phyloP scores from a whole-genome alignment of 2,329 filamentous ascomycete species.

The Zasmidium cellare region DNA sequence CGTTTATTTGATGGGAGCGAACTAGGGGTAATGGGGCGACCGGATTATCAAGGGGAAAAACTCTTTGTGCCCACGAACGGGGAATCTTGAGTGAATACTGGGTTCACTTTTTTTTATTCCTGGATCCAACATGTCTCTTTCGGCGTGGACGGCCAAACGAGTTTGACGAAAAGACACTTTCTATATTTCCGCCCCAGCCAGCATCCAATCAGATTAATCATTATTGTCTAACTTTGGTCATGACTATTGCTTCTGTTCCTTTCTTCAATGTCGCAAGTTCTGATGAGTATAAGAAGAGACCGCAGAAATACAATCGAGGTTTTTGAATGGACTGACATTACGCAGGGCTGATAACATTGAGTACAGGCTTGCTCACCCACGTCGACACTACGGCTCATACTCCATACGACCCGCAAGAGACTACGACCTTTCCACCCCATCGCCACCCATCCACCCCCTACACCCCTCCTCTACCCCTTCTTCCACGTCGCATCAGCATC shows the following conservation, averaged over 20 bases:
- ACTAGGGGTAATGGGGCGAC: too few species aligned
- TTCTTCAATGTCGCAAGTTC: too few species aligned
- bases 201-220: background rate
- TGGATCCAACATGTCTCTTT: background rate
- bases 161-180: background rate
- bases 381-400: too few species aligned
- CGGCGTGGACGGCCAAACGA: background rate
- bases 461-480: constrained; percentile 4
- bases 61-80: background rate
- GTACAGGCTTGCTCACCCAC: too few species aligned
- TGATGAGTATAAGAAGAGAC: too few species aligned
- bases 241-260: too few species aligned
- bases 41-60: background rate
- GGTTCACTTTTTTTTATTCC: background rate
- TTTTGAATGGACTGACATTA: too few species aligned
- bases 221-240: background rate
- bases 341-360: too few species aligned
- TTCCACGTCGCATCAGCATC: constrained; percentile 53
- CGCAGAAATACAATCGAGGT: too few species aligned
- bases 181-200: too few species aligned
- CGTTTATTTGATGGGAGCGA: background rate
- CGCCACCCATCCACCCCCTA: background rate
- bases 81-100: background rate
- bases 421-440: too few species aligned
- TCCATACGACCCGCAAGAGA: too few species aligned